These are phyloP conservation scores for Arthrinium puccinioides DNA, from an alignment of 2,329 filamentous ascomycete genomes.

Conservation along the genomic window DNA sequence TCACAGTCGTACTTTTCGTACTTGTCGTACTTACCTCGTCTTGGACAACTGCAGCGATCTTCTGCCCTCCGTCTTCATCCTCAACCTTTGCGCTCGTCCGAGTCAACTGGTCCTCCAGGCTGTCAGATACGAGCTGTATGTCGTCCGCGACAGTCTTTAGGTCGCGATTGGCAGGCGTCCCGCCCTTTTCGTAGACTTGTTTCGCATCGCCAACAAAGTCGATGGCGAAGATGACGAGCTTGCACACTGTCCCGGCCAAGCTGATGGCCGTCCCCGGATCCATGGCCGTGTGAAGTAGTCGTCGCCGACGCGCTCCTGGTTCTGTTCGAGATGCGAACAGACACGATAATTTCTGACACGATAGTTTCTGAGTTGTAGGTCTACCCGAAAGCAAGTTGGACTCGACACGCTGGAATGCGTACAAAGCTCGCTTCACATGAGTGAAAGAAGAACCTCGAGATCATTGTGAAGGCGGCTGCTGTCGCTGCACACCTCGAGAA, in stretches of 20 bases:
- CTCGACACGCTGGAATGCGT: no score
- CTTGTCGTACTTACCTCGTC: constrained; percentile 11
- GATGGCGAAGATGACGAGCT: constrained; percentile 12
- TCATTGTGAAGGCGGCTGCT: no score
- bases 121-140: constrained; percentile 9
- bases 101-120: constrained; percentile 9
- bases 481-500: no score
- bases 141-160: constrained; percentile 7
- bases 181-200: constrained; percentile 13
- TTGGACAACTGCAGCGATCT: background rate
- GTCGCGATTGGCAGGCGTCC: constrained; percentile 11
- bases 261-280: constrained; percentile 11
- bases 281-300: background rate
- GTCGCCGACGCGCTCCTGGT: no score
- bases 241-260: constrained; percentile 11
- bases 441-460: no score
- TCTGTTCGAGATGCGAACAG: no score
- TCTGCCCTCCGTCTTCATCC: background rate
- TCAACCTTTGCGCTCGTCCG: background rate
- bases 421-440: no score
- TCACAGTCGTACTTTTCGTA: no score
- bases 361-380: no score
- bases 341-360: no score
- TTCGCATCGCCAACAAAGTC: constrained; percentile 13
- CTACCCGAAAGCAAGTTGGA: no score